Evolutionary conservation across 495 filamentous ascomycete genomes (phyloP).

Genomic region (Podospora australis): DNA sequence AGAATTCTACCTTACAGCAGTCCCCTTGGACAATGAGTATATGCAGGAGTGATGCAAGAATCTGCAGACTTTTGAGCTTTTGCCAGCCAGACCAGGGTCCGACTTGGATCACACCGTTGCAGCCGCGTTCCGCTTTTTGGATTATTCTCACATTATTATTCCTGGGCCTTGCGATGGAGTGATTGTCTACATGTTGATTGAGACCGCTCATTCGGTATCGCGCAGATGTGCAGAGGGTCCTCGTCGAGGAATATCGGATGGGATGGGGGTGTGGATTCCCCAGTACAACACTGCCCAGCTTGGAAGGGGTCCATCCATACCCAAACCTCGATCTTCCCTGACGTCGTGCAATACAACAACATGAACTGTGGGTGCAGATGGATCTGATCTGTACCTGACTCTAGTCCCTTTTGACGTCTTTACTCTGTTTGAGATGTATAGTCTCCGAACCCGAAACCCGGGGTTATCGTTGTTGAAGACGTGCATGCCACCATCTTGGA

Average conservation of each 20-base stretch:
- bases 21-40: conserved; percentile 2
- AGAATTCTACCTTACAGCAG: not conserved
- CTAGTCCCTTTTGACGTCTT: not conserved
- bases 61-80: conserved; percentile 9
- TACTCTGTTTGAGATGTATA: not conserved
- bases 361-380: no score
- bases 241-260: no score
- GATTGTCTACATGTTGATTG: not conserved
- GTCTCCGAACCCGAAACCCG: not conserved
- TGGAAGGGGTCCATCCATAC: conserved; percentile 8
- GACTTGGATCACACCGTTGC: conserved; percentile 14
- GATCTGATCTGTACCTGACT: no score
- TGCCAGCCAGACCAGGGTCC: conserved; percentile 15
- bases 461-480: not conserved
- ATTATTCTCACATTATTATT: no score
- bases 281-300: conserved; percentile 14
- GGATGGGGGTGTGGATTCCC: conserved; percentile 9
- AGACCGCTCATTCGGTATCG: conserved; percentile 1
- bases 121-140: conserved; percentile 5
- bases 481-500: conserved; percentile 3
- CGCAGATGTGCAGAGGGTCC: no score
- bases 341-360: no score
- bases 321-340: no score
- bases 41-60: conserved; percentile 8
- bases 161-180: not conserved